Conservation (phyloP, 495 filamentous ascomycete species). For the Echria macrotheca region DNA sequence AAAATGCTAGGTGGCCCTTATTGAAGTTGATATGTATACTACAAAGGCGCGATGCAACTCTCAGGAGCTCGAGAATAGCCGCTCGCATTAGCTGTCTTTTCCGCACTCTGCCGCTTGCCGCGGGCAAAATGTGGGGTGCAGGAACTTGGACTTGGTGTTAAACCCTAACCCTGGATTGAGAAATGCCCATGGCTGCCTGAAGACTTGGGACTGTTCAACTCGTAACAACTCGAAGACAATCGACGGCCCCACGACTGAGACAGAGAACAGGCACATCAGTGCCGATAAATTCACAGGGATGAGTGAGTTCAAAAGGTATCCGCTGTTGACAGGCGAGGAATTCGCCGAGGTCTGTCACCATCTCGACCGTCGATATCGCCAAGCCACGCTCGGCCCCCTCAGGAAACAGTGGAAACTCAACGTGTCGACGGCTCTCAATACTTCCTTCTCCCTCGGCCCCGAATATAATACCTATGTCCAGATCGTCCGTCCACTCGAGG, state of each 20-base stretch:
- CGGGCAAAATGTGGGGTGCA: background rate
- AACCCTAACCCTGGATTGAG: background rate
- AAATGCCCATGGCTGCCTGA: background rate
- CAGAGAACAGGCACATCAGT: too few species aligned
- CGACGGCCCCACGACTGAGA: too few species aligned
- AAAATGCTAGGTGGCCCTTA: background rate
- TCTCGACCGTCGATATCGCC: slow-evolving; percentile 50
- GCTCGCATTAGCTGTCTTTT: too few species aligned
- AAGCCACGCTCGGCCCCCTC: slow-evolving; percentile 43
- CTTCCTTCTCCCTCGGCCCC: slow-evolving; percentile 22
- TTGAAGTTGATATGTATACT: too few species aligned
- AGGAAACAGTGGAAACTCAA: slow-evolving; percentile 38
- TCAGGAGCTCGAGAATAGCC: too few species aligned
- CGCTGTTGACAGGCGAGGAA: slow-evolving; percentile 54
- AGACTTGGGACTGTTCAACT: background rate
- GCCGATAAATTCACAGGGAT: too few species aligned
- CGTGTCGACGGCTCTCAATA: slow-evolving; percentile 31
- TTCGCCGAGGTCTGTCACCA: slow-evolving; percentile 57
- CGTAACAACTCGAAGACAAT: background rate
- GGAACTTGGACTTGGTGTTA: background rate
- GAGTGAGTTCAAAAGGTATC: slow-evolving; percentile 41
- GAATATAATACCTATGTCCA: slow-evolving; percentile 41
- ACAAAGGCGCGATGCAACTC: too few species aligned
- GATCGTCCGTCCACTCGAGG: slow-evolving; percentile 42
- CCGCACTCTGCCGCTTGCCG: background rate